Conservation (phyloP, 805 yeast genomes). For the Komagataella populi region DNA sequence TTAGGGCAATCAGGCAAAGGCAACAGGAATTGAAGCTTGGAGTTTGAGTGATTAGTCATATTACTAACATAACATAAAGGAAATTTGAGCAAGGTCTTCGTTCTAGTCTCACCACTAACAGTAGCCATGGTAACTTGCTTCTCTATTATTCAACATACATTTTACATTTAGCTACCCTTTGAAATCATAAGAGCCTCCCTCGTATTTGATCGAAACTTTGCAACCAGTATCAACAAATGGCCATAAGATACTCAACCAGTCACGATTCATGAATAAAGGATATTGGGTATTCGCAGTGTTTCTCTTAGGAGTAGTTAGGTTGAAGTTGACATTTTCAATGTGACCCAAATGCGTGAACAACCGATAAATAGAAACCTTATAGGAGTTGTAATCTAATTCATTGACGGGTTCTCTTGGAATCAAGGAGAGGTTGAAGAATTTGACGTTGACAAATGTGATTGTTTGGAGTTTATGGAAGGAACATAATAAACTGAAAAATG, state of each 20-base stretch:
- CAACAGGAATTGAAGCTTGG: background rate
- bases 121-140: background rate
- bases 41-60: background rate
- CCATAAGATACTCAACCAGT: slow-evolving; percentile 1
- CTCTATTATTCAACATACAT: background rate
- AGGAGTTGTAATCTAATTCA: slow-evolving; percentile 1
- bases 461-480: background rate
- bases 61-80: background rate
- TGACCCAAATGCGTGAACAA: slow-evolving; percentile 2
- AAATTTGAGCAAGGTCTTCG: background rate
- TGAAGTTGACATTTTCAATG: background rate
- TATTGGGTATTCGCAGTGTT: background rate
- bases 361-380: slow-evolving; percentile 3
- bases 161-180: background rate
- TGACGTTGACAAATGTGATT: slow-evolving; percentile 1
- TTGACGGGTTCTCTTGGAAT: slow-evolving; percentile 3
- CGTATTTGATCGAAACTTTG: background rate
- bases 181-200: background rate
- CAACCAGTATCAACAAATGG: slow-evolving; percentile 1
- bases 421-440: slow-evolving; percentile 1
- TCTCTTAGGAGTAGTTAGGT: background rate
- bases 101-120: background rate
- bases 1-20: background rate
- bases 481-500: slow-evolving; percentile 2
- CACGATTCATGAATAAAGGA: background rate